Conservation (phyloP, 495 filamentous ascomycete species). For the Penicillium paxilli region DNA sequence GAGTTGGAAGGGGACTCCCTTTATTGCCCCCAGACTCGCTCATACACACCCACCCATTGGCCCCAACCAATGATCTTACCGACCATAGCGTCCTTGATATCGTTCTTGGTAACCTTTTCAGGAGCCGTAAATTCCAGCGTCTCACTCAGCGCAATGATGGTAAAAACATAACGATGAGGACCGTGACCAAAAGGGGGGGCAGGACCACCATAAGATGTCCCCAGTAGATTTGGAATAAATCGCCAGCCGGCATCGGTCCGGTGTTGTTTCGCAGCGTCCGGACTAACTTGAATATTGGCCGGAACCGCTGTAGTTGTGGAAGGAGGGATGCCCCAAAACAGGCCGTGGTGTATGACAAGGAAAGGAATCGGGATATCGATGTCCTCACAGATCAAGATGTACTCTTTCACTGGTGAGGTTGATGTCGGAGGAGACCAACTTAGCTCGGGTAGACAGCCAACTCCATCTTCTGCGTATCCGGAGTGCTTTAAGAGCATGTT, state of each 20-base stretch:
- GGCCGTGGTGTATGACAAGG: conserved; percentile 43
- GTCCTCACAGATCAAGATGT: conserved; percentile 52
- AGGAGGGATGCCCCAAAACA: conserved; percentile 44
- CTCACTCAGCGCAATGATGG: conserved; percentile 47
- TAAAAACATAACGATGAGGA: conserved; percentile 50
- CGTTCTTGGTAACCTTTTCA: conserved; percentile 37
- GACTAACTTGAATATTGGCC: conserved; percentile 32
- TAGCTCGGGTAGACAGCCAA: conserved; percentile 39
- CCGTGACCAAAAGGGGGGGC: conserved; percentile 48
- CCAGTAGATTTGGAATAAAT: conserved; percentile 36
- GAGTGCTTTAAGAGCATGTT: conserved; percentile 38
- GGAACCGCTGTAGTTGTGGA: conserved; percentile 26
- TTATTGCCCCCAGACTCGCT: conserved; percentile 31
- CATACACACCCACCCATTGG: conserved; percentile 49
- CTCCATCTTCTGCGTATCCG: conserved; percentile 30
- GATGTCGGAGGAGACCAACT: conserved; percentile 33
- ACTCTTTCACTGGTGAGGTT: conserved; percentile 38
- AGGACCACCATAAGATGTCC: conserved; percentile 38
- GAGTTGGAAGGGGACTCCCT: neutral
- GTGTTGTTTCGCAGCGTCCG: conserved; percentile 12
- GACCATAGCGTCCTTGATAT: conserved; percentile 40
- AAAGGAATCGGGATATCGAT: conserved; percentile 50
- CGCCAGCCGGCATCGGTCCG: conserved; percentile 39
- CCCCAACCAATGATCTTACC: conserved; percentile 53
- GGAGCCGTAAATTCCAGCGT: conserved; percentile 31